Evolutionary conservation across 78 protist genomes (phyloP), one percentile per base, ranked within the genome.

Genomic region (Trichosphaerium sp.): DNA sequence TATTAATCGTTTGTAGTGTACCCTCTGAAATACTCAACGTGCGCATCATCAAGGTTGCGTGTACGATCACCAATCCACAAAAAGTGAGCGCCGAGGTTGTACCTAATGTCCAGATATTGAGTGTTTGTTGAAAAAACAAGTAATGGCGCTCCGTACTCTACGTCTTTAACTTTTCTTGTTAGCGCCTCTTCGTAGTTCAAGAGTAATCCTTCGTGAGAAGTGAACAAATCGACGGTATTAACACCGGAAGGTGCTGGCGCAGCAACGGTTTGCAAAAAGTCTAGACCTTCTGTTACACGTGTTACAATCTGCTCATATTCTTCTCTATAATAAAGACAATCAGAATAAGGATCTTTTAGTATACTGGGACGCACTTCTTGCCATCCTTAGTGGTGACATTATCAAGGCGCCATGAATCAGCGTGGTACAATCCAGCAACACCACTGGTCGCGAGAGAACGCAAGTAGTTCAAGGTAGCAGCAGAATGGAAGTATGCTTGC

Each of bases 51-150:
- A 10, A 74, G 61, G 35, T 75, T 64, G 49, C 88, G 75, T 35
- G 88, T 82, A 40, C 88, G 56, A 67, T 82, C 82, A 38, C 88
- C 88, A 18, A 82, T 82, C 88, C 88, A 82, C 59, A 82, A 65
- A 40, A 74, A 62, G 65, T 82, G 88, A 18, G 83, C 82, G 44
- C 74, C 41, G 37, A 66, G 14, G 70, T 80, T 80, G 81, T 73
- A 78, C n/a, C n/a, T n/a, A 54, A 62, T 32, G 18, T 8, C 26
- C 34, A 12, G 15, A 23, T 38, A 15, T 26, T 23, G 32, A 12
- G 59, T 32, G 6, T 54, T 10, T n/a, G n/a, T n/a, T n/a, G n/a
- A n/a, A 54, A 10, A 6, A 12, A 10, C 25, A 12, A 6, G 32
- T 54, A 35, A 44, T 44, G 51, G 18, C 18, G 28, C 18, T 5